phyloP scores from a whole-genome alignment of 495 filamentous ascomycete genomes.

The Amphirosellinia nigrospora region DNA sequence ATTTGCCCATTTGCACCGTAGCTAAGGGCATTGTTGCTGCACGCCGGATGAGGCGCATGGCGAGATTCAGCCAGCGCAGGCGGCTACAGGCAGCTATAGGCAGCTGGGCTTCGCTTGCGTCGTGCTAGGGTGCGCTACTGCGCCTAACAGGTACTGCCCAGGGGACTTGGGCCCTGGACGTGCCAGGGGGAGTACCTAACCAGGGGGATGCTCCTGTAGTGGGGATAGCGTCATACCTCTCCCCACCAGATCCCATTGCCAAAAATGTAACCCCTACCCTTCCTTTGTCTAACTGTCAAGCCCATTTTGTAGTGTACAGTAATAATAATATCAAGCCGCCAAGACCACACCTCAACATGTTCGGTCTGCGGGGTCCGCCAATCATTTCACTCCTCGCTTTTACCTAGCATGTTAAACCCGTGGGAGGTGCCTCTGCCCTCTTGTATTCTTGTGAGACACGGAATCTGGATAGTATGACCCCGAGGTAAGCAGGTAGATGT shows the following conservation, averaged over 20 bases:
- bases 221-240: slow-evolving; percentile 11
- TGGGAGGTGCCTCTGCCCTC: slow-evolving; percentile 4
- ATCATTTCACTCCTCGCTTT: slow-evolving; percentile 2
- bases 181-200: not conserved
- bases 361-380: slow-evolving; percentile 26
- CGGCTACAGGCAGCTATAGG: not conserved
- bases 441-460: not conserved
- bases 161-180: not conserved
- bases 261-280: slow-evolving; percentile 6
- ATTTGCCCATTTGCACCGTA: not conserved
- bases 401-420: slow-evolving; percentile 12
- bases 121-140: slow-evolving; percentile 4
- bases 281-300: not conserved
- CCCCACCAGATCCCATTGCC: slow-evolving; percentile 6
- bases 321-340: not conserved
- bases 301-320: not conserved
- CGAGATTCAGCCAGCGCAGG: slow-evolving; percentile 13
- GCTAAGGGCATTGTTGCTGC: not conserved
- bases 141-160: not conserved
- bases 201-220: not conserved
- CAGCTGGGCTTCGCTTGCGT: not conserved
- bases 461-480: too few species aligned
- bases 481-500: not conserved
- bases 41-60: slow-evolving; percentile 12
- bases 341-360: not conserved